Percentiles rank a stretch among this genome's conserved stretches.
Evolutionary conservation across 1,139 yeast genomes (phyloP).

Genomic region (Hansenula sp.): DNA sequence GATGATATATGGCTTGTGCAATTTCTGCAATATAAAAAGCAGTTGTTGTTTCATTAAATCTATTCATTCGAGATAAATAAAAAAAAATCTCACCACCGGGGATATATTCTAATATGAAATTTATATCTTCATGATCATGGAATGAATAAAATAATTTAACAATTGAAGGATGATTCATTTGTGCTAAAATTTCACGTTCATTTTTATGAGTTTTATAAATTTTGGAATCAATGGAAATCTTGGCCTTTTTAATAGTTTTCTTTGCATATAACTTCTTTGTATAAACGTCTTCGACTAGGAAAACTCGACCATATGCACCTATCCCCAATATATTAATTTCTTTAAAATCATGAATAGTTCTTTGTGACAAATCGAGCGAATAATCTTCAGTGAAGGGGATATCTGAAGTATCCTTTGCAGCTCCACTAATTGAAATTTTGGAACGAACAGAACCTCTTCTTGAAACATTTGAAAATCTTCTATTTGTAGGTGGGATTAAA

Average conservation of each 20-base stretch:
- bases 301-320: constrained; percentile 89
- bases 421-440: constrained; percentile 3
- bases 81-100: constrained; percentile 95
- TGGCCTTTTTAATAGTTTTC: constrained; percentile 83
- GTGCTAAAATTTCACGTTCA: constrained; percentile 57
- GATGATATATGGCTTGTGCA: constrained; percentile 73
- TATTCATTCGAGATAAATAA: constrained; percentile 54
- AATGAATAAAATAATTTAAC: constrained; percentile 87
- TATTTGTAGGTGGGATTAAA: not conserved
- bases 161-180: constrained; percentile 79
- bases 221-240: constrained; percentile 40
- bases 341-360: constrained; percentile 56
- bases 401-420: constrained; percentile 7
- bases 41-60: constrained; percentile 62
- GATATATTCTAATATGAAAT: constrained; percentile 78
- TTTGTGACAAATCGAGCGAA: constrained; percentile 9
- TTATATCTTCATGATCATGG: constrained; percentile 78
- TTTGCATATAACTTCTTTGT: constrained; percentile 78
- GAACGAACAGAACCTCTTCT: constrained; percentile 5
- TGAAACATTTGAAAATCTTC: constrained; percentile 1
- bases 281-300: constrained; percentile 62
- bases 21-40: constrained; percentile 87
- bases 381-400: constrained; percentile 10
- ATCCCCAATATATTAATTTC: constrained; percentile 76
- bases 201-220: constrained; percentile 22